Percentiles rank a stretch among this genome's conserved stretches.
Conservation (phyloP, 257 asterid species). For the Haberlea rhodopensis region DNA sequence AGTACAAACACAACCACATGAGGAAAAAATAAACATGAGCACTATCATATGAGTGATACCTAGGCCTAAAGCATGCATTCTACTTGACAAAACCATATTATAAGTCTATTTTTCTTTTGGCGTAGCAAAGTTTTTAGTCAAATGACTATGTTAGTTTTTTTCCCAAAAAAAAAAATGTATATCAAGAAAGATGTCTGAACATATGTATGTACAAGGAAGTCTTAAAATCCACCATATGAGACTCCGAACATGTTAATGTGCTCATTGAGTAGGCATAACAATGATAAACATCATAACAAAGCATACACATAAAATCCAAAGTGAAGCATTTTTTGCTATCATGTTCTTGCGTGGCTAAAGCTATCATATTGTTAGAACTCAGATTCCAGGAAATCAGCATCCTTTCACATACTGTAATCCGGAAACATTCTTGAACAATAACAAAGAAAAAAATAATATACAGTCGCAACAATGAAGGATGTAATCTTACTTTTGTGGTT, state of each 20-base stretch:
- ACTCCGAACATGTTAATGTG: background rate
- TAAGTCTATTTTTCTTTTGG: too few relatives aligned
- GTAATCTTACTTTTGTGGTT: slow-evolving; percentile 68
- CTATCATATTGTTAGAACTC: background rate
- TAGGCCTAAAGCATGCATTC: too few relatives aligned
- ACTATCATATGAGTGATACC: background rate
- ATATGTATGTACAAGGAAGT: background rate
- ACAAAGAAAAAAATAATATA: too few relatives aligned
- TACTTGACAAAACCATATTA: too few relatives aligned
- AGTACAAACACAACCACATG: slow-evolving; percentile 25
- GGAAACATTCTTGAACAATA: slow-evolving; percentile 8
- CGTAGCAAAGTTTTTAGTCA: too few relatives aligned
- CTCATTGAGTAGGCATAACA: slow-evolving; percentile 9
- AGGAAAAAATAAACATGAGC: slow-evolving; percentile 14
- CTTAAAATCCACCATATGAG: background rate
- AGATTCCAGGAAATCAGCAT: background rate
- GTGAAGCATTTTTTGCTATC: slow-evolving; percentile 4
- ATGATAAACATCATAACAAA: slow-evolving; percentile 4
- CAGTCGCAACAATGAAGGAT: slow-evolving; percentile 10
- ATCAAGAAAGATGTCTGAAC: background rate
- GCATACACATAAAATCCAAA: slow-evolving; percentile 17
- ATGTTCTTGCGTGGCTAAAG: background rate
- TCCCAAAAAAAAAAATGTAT: too few relatives aligned
- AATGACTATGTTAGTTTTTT: too few relatives aligned
- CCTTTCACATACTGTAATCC: slow-evolving; percentile 9